Evolutionary conservation across 2,329 filamentous ascomycete species (phyloP), one percentile per base, ranked within the genome.

Genomic region (Colletotrichum chlorophyti): DNA sequence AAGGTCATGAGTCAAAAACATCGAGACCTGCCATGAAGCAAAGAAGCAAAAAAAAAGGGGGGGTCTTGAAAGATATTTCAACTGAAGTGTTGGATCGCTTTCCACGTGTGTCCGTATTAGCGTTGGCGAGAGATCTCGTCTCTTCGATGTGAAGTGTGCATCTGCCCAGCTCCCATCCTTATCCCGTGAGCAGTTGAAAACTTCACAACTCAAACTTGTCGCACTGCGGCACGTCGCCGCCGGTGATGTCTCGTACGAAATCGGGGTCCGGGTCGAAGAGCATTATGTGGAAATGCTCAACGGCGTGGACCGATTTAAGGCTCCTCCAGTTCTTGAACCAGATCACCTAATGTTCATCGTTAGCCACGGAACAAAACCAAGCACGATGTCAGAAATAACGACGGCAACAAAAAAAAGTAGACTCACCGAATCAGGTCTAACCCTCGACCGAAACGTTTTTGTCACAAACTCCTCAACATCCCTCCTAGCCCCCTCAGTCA

Each of bases 231-330:
- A 89, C 78, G 75, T 96, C 92, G 11, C 87, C 89, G 32, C 85
- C 77, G 6, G 92, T 97, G 61, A 97, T 81, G 53, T 85, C 76
- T 48, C 78, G 76, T 41, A 97, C 74, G 64, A 96, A 91, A 4
- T 78, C 80, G 34, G 80, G 78, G 65, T 94, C 87, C 1, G 93
- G 88, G 65, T 91, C 81, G 71, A 88, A 90, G 51, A 97, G 78
- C 92, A 97, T 93, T 68, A 97, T 89, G 73, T 98, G 94, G 69
- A 98, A 95, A 72, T 98, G 94, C 78, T 97, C 93, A 10, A 98
- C 85, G 1, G 90, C 86, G 66, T 92, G 86, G 24, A 98, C 85
- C 21, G 90, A 95, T 77, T 97, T 97, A 64, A 97, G 76, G 14
- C 83, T 85, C 51, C 80, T 83, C 92, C 93, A 97, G 69, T 98